Conservation (phyloP, 2,329 filamentous ascomycete species). For the Alternaria postmessia region DNA sequence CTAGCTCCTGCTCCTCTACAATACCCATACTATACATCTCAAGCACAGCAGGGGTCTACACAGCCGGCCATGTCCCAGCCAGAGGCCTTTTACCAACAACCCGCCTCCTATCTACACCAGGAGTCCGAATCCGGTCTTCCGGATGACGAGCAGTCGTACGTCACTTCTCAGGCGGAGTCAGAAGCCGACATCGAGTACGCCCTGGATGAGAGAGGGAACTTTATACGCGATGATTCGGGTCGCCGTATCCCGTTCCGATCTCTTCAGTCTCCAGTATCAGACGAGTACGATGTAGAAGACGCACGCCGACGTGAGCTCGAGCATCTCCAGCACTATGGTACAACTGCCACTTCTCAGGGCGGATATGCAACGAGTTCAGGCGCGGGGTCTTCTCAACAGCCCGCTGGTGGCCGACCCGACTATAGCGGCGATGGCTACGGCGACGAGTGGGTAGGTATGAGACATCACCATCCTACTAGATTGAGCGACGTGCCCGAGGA, state of each 20-base stretch:
- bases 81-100: conserved; percentile 51
- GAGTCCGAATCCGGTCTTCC: conserved; percentile 32
- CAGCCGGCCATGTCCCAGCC: conserved; percentile 42
- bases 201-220: conserved; percentile 49
- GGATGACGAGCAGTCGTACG: conserved; percentile 49
- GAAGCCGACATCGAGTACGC: conserved; percentile 51
- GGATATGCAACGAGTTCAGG: conserved; percentile 39
- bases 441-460: conserved; percentile 48
- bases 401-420: conserved; percentile 36
- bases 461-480: conserved; percentile 51
- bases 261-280: conserved; percentile 48
- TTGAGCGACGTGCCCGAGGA: conserved; percentile 53
- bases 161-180: conserved; percentile 45
- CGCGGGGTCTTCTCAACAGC: conserved; percentile 30
- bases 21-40: conserved; percentile 31
- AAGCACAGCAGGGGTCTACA: conserved; percentile 30
- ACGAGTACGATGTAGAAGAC: conserved; percentile 64
- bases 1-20: conserved; percentile 40
- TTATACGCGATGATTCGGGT: conserved; percentile 46
- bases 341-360: conserved; percentile 39
- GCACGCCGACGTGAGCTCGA: conserved; percentile 60
- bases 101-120: conserved; percentile 47
- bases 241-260: conserved; percentile 47
- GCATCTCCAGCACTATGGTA: conserved; percentile 57
- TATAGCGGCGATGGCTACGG: conserved; percentile 51